Evolutionary conservation across 2,329 filamentous ascomycete species (phyloP).

Genomic region (Pestalotiopsis sp.): DNA sequence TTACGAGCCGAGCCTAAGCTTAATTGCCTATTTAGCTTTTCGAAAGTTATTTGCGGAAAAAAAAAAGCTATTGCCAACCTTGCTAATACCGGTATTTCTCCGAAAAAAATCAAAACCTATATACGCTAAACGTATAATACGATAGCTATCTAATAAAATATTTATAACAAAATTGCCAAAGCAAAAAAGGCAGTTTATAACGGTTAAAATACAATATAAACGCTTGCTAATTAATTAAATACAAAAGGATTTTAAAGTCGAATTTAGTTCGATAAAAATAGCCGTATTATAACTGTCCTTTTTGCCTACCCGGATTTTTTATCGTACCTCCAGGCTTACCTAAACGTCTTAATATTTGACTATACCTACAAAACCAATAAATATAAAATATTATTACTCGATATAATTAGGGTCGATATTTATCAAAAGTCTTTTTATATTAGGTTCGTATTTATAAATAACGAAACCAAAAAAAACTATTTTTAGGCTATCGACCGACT

Average conservation of each 20-base stretch:
- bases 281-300: constrained; percentile 19
- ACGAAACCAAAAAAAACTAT: constrained; percentile 20
- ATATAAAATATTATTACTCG: constrained; percentile 21
- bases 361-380: constrained; percentile 27
- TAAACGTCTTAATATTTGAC: constrained; percentile 19
- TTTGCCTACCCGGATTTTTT: constrained; percentile 24
- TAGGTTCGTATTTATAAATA: constrained; percentile 21
- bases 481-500: constrained; percentile 21
- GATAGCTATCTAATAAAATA: constrained; percentile 20
- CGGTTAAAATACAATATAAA: constrained; percentile 21
- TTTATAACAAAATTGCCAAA: constrained; percentile 22
- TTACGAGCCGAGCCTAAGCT: constrained; percentile 12
- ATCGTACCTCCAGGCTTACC: constrained; percentile 20
- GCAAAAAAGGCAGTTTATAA: constrained; percentile 12
- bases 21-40: neutral
- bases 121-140: constrained; percentile 13
- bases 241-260: constrained; percentile 19
- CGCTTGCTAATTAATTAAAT: constrained; percentile 21
- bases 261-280: constrained; percentile 17
- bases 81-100: constrained; percentile 14
- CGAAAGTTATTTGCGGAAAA: constrained; percentile 8
- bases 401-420: constrained; percentile 22
- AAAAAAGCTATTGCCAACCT: constrained; percentile 9
- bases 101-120: constrained; percentile 18
- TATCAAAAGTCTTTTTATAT: constrained; percentile 23